Evolutionary conservation across 139 green algal genomes (phyloP).

Genomic region (Pleodorina starrii): DNA sequence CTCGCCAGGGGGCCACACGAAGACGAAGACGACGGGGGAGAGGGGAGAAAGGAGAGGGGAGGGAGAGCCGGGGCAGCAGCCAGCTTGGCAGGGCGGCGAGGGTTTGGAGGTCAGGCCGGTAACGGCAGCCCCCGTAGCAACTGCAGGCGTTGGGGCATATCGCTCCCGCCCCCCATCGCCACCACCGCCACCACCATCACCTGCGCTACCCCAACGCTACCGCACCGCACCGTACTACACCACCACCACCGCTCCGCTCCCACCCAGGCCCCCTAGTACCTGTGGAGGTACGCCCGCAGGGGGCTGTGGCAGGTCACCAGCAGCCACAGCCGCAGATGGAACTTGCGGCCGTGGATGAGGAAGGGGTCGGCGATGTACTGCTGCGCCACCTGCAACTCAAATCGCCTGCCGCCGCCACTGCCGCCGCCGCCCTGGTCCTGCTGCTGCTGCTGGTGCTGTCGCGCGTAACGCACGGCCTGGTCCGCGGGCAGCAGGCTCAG

Average conservation of each 20-base stretch:
- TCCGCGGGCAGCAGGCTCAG: slow-evolving; percentile 57
- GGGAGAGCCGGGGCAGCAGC: background rate
- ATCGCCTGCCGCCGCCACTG: background rate
- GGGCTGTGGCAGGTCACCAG: slow-evolving; percentile 62
- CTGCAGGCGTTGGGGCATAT: too few relatives aligned
- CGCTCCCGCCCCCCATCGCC: too few relatives aligned
- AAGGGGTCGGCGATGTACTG: slow-evolving; percentile 64
- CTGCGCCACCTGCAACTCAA: slow-evolving; percentile 64
- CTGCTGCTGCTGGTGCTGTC: background rate
- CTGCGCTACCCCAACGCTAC: too few relatives aligned
- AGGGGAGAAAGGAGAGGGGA: background rate
- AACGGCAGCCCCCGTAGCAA: too few relatives aligned
- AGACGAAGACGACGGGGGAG: background rate
- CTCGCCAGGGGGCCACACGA: background rate
- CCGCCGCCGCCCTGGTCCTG: background rate
- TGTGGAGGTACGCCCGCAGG: slow-evolving; percentile 65
- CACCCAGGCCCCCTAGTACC: slow-evolving; percentile 16
- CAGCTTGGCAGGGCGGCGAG: background rate
- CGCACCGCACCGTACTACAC: too few relatives aligned
- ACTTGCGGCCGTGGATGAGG: slow-evolving; percentile 70
- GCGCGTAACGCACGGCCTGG: slow-evolving; percentile 32
- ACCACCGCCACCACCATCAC: too few relatives aligned
- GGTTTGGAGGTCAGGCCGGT: too few relatives aligned
- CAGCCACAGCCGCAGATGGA: slow-evolving; percentile 73
- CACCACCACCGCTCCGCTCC: background rate